Evolutionary conservation across 177 flowering plant species (phyloP).

Genomic region (Vitis hybrid): DNA sequence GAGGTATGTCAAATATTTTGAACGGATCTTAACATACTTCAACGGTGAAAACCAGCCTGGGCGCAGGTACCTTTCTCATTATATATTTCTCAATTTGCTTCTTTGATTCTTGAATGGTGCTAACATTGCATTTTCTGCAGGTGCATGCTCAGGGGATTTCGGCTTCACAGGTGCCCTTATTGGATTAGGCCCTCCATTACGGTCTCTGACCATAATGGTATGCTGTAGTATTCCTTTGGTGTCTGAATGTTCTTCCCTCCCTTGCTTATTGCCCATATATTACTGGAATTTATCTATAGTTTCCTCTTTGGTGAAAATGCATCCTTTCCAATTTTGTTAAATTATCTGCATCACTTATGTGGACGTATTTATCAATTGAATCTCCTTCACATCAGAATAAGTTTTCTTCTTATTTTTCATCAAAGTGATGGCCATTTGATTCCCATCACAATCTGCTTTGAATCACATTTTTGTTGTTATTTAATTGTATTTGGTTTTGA

Average conservation of each 20-base stretch:
- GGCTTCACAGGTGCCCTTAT: constrained; percentile 94
- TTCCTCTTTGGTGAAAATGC: too few relatives aligned
- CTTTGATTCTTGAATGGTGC: neutral
- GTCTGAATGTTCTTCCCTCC: neutral
- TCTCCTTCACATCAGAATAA: too few relatives aligned
- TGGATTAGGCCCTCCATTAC: constrained; percentile 97
- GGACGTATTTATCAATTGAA: too few relatives aligned
- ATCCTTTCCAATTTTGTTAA: too few relatives aligned
- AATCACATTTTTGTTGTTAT: too few relatives aligned
- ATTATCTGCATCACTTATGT: too few relatives aligned
- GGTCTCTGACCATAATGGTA: constrained; percentile 91
- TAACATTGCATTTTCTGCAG: constrained; percentile 36
- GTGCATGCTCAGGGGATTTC: constrained; percentile 98
- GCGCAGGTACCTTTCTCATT: constrained; percentile 60
- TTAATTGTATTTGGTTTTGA: too few relatives aligned
- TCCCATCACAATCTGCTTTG: too few relatives aligned
- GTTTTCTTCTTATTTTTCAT: too few relatives aligned
- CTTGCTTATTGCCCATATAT: neutral
- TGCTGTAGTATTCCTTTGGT: constrained; percentile 4
- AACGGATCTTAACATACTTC: constrained; percentile 76
- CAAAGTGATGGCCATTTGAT: too few relatives aligned
- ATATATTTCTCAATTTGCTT: neutral
- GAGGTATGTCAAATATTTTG: constrained; percentile 98
- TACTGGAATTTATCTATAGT: too few relatives aligned
- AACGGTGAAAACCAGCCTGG: constrained; percentile 93